A percentile compares a stretch with the other conserved stretches of the same genome.
phyloP scores from a whole-genome alignment of 2,329 filamentous ascomycete genomes.

The Verticillium nonalfalfae region DNA sequence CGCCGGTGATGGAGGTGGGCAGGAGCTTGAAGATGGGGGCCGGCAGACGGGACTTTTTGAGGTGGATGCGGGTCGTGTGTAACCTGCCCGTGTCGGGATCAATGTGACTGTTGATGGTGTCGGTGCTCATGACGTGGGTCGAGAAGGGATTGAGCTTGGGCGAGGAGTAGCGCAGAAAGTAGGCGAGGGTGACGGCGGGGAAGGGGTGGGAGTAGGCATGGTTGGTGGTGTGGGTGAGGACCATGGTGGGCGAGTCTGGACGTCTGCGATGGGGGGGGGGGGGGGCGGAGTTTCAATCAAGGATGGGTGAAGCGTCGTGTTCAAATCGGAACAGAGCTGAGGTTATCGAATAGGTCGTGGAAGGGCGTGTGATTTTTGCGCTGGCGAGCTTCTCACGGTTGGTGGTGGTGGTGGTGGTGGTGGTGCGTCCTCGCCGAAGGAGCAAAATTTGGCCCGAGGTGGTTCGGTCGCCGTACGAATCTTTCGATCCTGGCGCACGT shows the following conservation, averaged over 20 bases:
- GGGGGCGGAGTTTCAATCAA: too few species aligned
- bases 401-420: too few species aligned
- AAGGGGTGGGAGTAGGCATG: conserved; percentile 77
- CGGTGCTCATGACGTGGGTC: conserved; percentile 74
- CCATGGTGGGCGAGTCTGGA: conserved; percentile 36
- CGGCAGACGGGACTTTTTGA: conserved; percentile 76
- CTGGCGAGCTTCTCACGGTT: not conserved
- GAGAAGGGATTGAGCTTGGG: conserved; percentile 70
- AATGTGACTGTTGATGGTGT: conserved; percentile 70
- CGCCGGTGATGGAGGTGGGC: conserved; percentile 62
- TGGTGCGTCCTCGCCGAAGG: not conserved
- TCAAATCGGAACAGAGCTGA: not conserved
- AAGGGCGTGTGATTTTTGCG: too few species aligned
- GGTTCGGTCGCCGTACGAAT: not conserved
- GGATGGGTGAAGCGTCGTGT: not conserved
- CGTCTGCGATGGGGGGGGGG: not conserved
- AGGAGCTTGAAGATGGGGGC: conserved; percentile 69
- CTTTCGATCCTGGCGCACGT: not conserved
- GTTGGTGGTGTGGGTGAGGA: conserved; percentile 58
- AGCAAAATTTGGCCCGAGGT: conserved; percentile 1
- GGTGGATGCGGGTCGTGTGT: conserved; percentile 71
- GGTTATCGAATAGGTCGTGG: too few species aligned
- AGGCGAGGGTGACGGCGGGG: conserved; percentile 79
- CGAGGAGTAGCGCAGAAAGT: conserved; percentile 79
- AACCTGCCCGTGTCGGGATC: conserved; percentile 69